Evolutionary conservation across 1,139 yeast species (phyloP), one percentile per base, ranked within the genome.

Genomic region (Sugiyamaella xylanicola): DNA sequence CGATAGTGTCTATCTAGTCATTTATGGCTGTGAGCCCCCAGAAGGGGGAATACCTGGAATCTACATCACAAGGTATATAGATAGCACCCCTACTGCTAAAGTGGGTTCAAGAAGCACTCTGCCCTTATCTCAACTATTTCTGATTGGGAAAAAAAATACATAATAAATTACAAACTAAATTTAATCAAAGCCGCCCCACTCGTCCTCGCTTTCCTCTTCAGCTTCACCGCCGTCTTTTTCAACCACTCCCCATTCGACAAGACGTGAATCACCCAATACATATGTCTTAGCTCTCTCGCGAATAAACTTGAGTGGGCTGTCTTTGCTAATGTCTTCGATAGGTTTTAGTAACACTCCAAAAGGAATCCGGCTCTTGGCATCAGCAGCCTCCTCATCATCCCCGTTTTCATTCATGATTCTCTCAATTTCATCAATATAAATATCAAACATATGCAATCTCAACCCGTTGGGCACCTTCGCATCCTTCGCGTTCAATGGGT

Each of bases 371-470:
- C 32, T 16, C n/a, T 29, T 35, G 13, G 41, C 42, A 2, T 40
- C 35, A 16, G 19, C 36, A 0, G 71, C 68, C 19, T 60, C 56
- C 42, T 61, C 63, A 48, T 65, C 63, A 19, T 53, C 65, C 25
- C 69, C 71, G 36, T 36, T 48, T 65, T 75, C 81, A 59, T 82
- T 81, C 56, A 86, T 69, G 8, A 86, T 81, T 59, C 79, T 78
- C 65, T 86, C 96, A 61, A 93, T 75, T 72, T 93, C 99, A 65
- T 92, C 98, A 46, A 88, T 71, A 68, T 82, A 85, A 16, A 93
- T 83, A 73, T 93, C 99, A 62, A 88, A 80, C 54, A 93, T 73
- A 73, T 93, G 99, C 71, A 87, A 83, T 35, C 96, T 85, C 54
- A 93, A 79, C 22, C 96, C 96, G 62, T 80, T 81, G 47, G 95